phyloP scores from a whole-genome alignment of 2,329 filamentous ascomycete species.

The Neonectria faginata region DNA sequence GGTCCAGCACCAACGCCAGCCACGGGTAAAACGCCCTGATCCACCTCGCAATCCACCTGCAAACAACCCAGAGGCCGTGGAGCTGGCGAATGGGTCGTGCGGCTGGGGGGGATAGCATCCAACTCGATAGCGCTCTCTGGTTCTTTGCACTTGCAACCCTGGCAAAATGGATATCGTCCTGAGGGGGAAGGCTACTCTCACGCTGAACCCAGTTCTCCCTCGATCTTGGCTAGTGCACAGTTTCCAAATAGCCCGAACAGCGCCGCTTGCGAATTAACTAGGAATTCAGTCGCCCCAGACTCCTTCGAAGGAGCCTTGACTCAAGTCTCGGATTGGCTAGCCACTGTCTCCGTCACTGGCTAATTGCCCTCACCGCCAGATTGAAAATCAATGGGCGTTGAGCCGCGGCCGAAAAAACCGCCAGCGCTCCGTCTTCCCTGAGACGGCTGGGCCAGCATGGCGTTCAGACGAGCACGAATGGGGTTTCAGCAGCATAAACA shows the following conservation, averaged over 20 bases:
- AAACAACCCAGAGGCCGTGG: constrained; percentile 39
- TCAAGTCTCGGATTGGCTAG: constrained; percentile 36
- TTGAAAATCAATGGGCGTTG: constrained; percentile 39
- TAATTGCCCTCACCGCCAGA: constrained; percentile 44
- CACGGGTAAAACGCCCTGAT: constrained; percentile 40
- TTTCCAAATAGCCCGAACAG: constrained; percentile 28
- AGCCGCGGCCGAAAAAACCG: constrained; percentile 38
- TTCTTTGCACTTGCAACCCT: constrained; percentile 13
- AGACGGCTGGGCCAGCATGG: constrained; percentile 36
- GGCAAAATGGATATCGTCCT: constrained; percentile 18
- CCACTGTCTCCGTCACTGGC: constrained; percentile 27
- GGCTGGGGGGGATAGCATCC: constrained; percentile 34
- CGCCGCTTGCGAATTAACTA: constrained; percentile 31
- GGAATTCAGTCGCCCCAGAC: constrained; percentile 24
- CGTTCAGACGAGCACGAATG: constrained; percentile 43
- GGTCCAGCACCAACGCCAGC: constrained; percentile 23
- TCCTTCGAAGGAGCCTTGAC: constrained; percentile 37
- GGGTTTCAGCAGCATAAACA: constrained; percentile 44
- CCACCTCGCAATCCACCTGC: constrained; percentile 36
- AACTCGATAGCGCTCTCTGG: constrained; percentile 35
- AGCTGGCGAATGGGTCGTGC: constrained; percentile 36
- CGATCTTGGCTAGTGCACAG: constrained; percentile 32
- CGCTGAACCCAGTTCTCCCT: constrained; percentile 26
- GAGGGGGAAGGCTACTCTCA: constrained; percentile 36
- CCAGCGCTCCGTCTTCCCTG: constrained; percentile 37